Base-by-base conservation (phyloP, 169 alveolate genomes). In the Plasmodium reichenowi region DNA sequence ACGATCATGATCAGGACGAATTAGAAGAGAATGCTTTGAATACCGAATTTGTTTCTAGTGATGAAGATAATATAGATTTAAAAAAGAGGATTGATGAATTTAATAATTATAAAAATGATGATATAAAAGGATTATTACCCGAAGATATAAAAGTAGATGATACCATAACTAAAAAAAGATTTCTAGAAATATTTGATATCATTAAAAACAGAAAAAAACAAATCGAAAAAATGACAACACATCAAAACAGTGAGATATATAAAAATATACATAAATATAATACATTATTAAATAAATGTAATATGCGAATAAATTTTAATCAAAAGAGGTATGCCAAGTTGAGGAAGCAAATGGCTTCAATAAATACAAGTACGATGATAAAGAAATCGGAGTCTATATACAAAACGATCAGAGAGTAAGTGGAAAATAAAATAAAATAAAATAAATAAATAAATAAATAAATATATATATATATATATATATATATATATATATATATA, bases 321-420 rank as follows among this genome's bases (percentile, higher is more conserved):
- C 48, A 67, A 12, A 80, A 80, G 60, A 66, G 15, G 1, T 67
- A 80, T 20, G 43, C 32, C 2, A 54, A 80, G 48, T 24, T 80
- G 24, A 67, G 8, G 0, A 24, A 66, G 47, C 63, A 80, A 24
- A 10, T 80, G 8, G 22, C 20, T 0, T 15, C 72, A 22, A 80
- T 80, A 15, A 47, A 68, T 9, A 80, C 73, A 0, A 20, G 3
- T 24, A 15, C 60, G 3, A 80, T 80, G 90, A 59, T 67, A 22
- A 80, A 80, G 43, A 80, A 80, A 32, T 80, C 90, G 6, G 90
- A 80, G 80, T 2, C 64, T 22, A 67, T 80, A 12, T 80, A 80
- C 72, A 80, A 80, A 52, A 48, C 80, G 56, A 80, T 80, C 13
- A 43, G 90, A 48, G 90, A 80, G 90, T 80, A 80, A 50, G 80